Base-by-base conservation (phyloP, 108 stramenopile genomes). In the Nitzschia inconspicua region DNA sequence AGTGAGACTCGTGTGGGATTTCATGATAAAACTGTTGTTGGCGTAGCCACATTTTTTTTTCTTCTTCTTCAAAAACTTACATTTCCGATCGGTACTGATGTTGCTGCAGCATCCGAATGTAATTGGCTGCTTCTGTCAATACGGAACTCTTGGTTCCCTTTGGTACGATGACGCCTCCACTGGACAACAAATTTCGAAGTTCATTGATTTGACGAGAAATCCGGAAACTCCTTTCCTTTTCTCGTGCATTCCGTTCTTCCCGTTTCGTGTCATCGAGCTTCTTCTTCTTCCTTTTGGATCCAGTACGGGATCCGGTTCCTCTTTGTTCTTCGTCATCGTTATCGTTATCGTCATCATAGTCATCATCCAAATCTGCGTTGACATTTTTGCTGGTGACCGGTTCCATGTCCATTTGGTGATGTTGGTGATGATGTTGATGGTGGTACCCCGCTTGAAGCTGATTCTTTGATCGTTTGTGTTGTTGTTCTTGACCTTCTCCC, bases 61-160 rank as follows among this genome's bases (percentile, higher is more conserved):
- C n/a, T n/a, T n/a, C n/a, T n/a, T n/a, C n/a, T n/a, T n/a, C n/a
- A 5, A 41, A 26, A 57, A 78, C 84, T 57, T 80, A 86, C 78
- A 88, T 74, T 74, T 94, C 93, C 26, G 83, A 86, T 4, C 79
- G 75, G 44, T 85, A 79, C 43, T 86, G 86, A 44, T 91, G 87
- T 51, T 91, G 87, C 44, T 94, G 93, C 7, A 94, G 79, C 66
- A 85, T 63, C 5, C 93, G 85, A 42, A 94, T 94, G 75, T 94
- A 94, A 43, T 85, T 87, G 8, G 93, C 87, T 8, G 93, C 93
- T 48, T 94, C 89, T 0, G 85, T 86, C 4, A 94, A 73, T 6
- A 94, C 89, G 22, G 93, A 86, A 44, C 78, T 82, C 68, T 94
- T 94, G 10, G 93, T 94, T 14, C 90, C 90, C 65, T 91, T 94